Percentiles rank a stretch among this genome's conserved stretches.
These are phyloP conservation scores for Colletotrichum sp. DNA, from an alignment of 2,329 filamentous ascomycete genomes.

Conservation along the genomic window DNA sequence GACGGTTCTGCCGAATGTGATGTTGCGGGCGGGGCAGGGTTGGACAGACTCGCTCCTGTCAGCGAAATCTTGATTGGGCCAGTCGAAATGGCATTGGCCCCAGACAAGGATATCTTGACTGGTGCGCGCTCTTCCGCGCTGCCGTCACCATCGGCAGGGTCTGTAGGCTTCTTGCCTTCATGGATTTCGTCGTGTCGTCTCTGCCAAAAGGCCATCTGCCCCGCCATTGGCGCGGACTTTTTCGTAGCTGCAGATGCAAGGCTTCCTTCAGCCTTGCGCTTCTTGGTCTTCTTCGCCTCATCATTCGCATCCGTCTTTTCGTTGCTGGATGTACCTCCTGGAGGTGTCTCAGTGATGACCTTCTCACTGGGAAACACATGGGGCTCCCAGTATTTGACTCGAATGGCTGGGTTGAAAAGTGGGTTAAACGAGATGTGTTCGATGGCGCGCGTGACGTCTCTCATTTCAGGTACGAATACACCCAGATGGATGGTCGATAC, in stretches of 20 bases:
- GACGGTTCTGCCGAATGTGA: constrained; percentile 1
- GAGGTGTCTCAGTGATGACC: constrained; percentile 58
- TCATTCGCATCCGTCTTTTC: constrained; percentile 30
- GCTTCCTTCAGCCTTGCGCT: constrained; percentile 54
- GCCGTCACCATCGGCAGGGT: background rate
- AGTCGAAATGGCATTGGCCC: background rate
- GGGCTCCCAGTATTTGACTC: constrained; percentile 78
- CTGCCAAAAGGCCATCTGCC: constrained; percentile 50
- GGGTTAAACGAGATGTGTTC: constrained; percentile 72
- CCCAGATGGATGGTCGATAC: constrained; percentile 83
- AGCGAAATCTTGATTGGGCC: constrained; percentile 37
- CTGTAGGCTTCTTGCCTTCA: constrained; percentile 18
- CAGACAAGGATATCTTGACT: constrained; percentile 23
- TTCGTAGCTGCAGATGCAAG: constrained; percentile 34
- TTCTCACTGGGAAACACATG: constrained; percentile 73
- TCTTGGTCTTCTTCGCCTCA: constrained; percentile 51
- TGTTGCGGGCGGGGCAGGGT: background rate
- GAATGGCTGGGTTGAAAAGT: constrained; percentile 69
- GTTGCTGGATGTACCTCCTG: constrained; percentile 44
- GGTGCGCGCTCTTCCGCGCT: constrained; percentile 14
- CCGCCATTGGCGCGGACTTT: constrained; percentile 44
- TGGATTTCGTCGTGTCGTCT: constrained; percentile 47
- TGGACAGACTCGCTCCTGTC: background rate
- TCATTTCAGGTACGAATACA: constrained; percentile 78
- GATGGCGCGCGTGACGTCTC: constrained; percentile 58